Evolutionary conservation across 768 basidiomycete species (phyloP).

Genomic region (Roridomyces roridus): DNA sequence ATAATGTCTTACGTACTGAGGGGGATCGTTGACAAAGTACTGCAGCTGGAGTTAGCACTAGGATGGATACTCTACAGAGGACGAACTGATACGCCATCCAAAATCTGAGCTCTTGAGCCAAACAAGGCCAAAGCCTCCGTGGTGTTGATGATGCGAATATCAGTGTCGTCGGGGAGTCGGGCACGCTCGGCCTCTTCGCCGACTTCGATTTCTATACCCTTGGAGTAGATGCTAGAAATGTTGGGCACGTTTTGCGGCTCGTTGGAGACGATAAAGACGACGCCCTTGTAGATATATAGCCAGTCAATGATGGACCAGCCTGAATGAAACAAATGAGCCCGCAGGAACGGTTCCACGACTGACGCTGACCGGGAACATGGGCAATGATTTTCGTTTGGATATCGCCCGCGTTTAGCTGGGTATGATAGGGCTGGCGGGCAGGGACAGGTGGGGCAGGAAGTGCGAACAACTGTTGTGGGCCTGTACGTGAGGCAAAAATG

Average conservation of each 20-base stretch:
- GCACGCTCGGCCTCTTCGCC: constrained; percentile 46
- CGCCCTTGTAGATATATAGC: constrained; percentile 21
- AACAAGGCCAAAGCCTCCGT: constrained; percentile 72
- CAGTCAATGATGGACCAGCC: constrained; percentile 19
- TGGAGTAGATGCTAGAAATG: constrained; percentile 56
- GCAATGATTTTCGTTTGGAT: constrained; percentile 72
- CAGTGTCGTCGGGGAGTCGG: constrained; percentile 61
- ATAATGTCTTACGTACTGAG: constrained; percentile 92
- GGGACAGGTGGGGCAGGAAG: too few relatives aligned
- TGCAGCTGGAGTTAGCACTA: constrained; percentile 30
- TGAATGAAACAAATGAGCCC: neutral
- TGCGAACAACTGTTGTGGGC: too few relatives aligned
- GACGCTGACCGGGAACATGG: constrained; percentile 70
- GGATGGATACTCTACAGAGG: neutral
- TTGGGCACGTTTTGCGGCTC: constrained; percentile 40
- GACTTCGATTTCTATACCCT: constrained; percentile 52
- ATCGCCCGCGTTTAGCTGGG: constrained; percentile 45
- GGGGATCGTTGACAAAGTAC: constrained; percentile 85
- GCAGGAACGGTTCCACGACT: neutral
- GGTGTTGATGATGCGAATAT: constrained; percentile 73
- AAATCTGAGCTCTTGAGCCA: constrained; percentile 69
- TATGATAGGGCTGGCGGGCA: constrained; percentile 13
- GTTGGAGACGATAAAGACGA: constrained; percentile 19
- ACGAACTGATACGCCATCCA: constrained; percentile 80
- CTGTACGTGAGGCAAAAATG: neutral